Evolutionary conservation across 2,329 filamentous ascomycete species (phyloP).

Genomic region (Talaromyces piceae): DNA sequence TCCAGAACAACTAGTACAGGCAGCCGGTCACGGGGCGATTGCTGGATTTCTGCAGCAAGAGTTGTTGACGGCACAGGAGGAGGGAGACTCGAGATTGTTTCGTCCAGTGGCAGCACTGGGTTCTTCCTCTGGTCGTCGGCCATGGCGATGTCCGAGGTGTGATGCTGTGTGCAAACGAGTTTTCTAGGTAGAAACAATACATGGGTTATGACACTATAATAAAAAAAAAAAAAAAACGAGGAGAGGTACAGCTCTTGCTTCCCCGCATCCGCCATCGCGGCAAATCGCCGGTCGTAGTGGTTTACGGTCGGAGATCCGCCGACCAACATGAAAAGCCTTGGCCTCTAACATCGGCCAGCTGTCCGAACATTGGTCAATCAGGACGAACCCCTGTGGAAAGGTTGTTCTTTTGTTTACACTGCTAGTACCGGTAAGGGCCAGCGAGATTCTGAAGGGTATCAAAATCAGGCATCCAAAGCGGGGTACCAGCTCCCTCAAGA

Average conservation of each 20-base stretch:
- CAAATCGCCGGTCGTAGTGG: not conserved
- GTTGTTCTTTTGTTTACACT: not conserved
- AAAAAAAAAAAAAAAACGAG: too few species aligned
- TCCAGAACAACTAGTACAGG: slow-evolving; percentile 26
- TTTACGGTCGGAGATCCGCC: not conserved
- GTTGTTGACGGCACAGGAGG: not conserved
- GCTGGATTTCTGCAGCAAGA: not conserved
- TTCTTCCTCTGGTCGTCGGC: not conserved
- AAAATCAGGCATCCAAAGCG: slow-evolving; percentile 35
- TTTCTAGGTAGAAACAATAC: not conserved
- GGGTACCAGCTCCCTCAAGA: slow-evolving; percentile 15
- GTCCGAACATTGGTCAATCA: too few species aligned
- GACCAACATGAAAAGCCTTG: not conserved
- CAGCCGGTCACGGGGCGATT: not conserved
- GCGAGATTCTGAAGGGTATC: slow-evolving; percentile 25
- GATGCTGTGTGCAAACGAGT: not conserved
- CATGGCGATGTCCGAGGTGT: too few species aligned
- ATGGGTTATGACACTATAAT: not conserved
- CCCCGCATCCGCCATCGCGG: not conserved
- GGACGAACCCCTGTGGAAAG: too few species aligned
- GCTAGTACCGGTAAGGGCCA: slow-evolving; percentile 8
- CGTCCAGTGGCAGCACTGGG: not conserved
- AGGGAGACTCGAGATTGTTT: not conserved
- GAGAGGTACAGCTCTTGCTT: not conserved
- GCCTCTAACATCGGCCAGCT: not conserved